Evolutionary conservation across 139 green algal species (phyloP).

Genomic region (Monoraphidium neglectum): DNA sequence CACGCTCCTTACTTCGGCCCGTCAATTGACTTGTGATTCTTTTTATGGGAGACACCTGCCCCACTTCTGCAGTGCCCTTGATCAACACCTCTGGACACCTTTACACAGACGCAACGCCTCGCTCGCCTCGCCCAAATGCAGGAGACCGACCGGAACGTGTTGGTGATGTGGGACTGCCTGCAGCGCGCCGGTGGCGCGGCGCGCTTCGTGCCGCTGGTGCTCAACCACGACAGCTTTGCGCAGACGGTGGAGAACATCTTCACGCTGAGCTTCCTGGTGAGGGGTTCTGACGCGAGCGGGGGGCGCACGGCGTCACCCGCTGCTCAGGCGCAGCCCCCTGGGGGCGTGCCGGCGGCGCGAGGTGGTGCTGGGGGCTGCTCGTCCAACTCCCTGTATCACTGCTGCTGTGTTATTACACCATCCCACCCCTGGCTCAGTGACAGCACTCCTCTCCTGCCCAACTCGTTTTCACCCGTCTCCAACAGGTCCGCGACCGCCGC

Average conservation of each 20-base stretch:
- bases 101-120: too few relatives aligned
- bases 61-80: too few relatives aligned
- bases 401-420: background rate
- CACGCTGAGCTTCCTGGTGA: constrained; percentile 84
- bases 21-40: too few relatives aligned
- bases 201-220: constrained; percentile 35
- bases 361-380: background rate
- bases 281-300: too few relatives aligned
- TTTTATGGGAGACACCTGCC: too few relatives aligned
- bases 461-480: too few relatives aligned
- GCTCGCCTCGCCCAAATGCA: constrained; percentile 23
- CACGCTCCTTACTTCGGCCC: too few relatives aligned
- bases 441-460: too few relatives aligned
- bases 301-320: background rate
- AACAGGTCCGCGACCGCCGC: constrained; percentile 49
- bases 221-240: constrained; percentile 72
- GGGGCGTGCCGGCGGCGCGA: background rate
- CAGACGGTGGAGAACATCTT: constrained; percentile 92
- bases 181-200: background rate
- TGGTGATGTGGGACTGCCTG: constrained; percentile 70
- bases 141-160: constrained; percentile 80
- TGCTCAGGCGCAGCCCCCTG: background rate
- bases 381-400: background rate
- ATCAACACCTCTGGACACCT: too few relatives aligned
- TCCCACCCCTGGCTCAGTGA: background rate